phyloP scores from a whole-genome alignment of 176 grass and related monocot species.

The Puccinellia tenuiflora region DNA sequence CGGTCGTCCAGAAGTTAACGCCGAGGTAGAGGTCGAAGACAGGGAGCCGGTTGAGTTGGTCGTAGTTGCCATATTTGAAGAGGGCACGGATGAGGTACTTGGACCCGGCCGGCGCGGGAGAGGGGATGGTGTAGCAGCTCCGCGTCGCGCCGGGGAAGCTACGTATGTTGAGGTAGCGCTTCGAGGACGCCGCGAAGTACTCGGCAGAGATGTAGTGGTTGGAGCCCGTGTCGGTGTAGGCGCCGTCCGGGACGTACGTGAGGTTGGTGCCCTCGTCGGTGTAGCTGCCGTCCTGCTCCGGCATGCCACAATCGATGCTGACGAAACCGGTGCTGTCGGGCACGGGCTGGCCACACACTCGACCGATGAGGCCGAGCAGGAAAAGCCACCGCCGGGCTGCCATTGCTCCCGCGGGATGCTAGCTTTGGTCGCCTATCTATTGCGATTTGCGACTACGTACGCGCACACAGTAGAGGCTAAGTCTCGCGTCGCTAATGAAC shows the following conservation, averaged over 20 bases:
- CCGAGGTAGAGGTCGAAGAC: conserved; percentile 52
- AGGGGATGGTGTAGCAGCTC: conserved; percentile 47
- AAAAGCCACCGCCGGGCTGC: too few relatives aligned
- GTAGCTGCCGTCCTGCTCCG: too few relatives aligned
- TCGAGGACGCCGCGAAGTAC: neutral
- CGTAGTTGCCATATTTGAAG: conserved; percentile 58
- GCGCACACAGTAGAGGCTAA: too few relatives aligned
- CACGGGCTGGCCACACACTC: too few relatives aligned
- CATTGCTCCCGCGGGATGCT: too few relatives aligned
- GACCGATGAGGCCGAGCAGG: too few relatives aligned
- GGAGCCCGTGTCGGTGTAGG: conserved; percentile 23
- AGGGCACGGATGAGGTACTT: conserved; percentile 42
- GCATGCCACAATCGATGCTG: too few relatives aligned
- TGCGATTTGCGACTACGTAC: too few relatives aligned
- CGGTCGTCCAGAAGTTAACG: conserved; percentile 37
- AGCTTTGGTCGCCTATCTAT: too few relatives aligned
- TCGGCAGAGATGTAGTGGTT: conserved; percentile 26
- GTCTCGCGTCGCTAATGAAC: too few relatives aligned
- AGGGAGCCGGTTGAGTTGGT: neutral
- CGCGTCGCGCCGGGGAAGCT: conserved; percentile 42
- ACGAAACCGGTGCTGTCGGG: too few relatives aligned
- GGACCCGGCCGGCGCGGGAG: neutral
- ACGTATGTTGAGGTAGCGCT: neutral
- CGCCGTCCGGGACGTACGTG: neutral
- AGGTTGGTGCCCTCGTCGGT: neutral